Evolutionary conservation across 1,284 basidiomycete species (phyloP), one percentile per base, ranked within the genome.

Genomic region (Melampsora larici-populina): DNA sequence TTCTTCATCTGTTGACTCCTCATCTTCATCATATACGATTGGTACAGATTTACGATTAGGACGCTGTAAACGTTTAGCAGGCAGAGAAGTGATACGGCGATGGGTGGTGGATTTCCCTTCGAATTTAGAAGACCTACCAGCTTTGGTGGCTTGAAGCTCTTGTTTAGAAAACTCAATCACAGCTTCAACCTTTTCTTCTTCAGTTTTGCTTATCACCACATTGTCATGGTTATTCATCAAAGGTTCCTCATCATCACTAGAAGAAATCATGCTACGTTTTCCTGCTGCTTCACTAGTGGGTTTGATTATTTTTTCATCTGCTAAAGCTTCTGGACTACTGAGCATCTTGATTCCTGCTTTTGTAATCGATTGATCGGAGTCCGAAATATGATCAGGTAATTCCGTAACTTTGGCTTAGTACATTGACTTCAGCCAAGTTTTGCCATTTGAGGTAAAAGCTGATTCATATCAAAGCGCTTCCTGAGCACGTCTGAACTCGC

Each of bases 111-210:
- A 13, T 43, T 43, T 43, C 40, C 11, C 7, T 6, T 43, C 40
- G 40, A 11, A 11, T 43, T 43, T 24, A 58, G 55, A 58, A 24
- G 55, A 58, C 9, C 8, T 29, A 8, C 55, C 55, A n/a, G 21
- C 7, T 58, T 58, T n/a, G 1, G 21, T n/a, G 6, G 65, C 29
- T 43, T 60, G 51, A n/a, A n/a, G 49, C 8, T 69, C 60, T 64
- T 64, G 58, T 62, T 70, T 77, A 7, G 74, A 77, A 62, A 69
- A 46, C 55, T 69, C 58, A n/a, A 77, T 49, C 1, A 66, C 74
- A 70, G 74, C 74, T 51, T 64, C 40, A 3, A 77, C 24, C 74
- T 70, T 77, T 31, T 69, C 74, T 49, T 64, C 7, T 62, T 77
- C 74, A 17, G 62, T 36, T 7, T 77, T 67, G 11, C 21, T 58